phyloP scores from a whole-genome alignment of 768 basidiomycete genomes.

The Tricholoma terreum region DNA sequence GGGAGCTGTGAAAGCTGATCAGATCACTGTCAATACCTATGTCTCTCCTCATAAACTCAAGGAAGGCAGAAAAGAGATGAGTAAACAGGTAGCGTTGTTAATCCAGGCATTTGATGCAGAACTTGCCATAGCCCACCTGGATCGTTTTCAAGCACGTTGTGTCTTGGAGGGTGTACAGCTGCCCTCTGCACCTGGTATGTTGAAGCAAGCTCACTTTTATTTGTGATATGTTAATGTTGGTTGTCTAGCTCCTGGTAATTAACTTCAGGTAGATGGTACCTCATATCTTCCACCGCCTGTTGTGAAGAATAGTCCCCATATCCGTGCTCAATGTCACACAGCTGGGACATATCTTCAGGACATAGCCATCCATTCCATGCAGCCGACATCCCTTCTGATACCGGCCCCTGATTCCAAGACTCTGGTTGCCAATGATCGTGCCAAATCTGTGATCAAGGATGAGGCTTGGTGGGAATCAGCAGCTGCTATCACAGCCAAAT shows the following conservation, averaged over 20 bases:
- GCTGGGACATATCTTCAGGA: slow-evolving; percentile 4
- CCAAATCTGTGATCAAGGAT: neutral
- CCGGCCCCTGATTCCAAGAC: neutral
- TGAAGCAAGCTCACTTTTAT: neutral
- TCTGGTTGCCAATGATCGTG: neutral
- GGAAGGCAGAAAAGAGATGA: slow-evolving; percentile 1
- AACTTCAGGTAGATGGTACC: slow-evolving; percentile 4
- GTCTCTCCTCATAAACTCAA: slow-evolving; percentile 3
- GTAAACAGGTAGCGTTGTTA: slow-evolving; percentile 6
- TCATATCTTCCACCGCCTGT: slow-evolving; percentile 5
- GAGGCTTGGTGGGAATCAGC: neutral
- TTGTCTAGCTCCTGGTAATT: neutral
- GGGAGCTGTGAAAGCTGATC: neutral
- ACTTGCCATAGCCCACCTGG: slow-evolving; percentile 10
- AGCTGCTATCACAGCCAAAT: neutral
- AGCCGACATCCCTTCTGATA: neutral
- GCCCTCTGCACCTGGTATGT: neutral
- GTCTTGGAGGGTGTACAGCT: neutral
- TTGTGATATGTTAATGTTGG: neutral
- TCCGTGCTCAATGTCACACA: slow-evolving; percentile 4
- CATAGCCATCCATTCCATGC: slow-evolving; percentile 5
- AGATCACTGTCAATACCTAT: slow-evolving; percentile 5
- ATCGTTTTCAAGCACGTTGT: slow-evolving; percentile 7
- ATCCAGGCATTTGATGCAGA: slow-evolving; percentile 11
- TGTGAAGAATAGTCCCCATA: neutral